Evolutionary conservation across 495 filamentous ascomycete species (phyloP).

Genomic region (Aspergillus nidulans): DNA sequence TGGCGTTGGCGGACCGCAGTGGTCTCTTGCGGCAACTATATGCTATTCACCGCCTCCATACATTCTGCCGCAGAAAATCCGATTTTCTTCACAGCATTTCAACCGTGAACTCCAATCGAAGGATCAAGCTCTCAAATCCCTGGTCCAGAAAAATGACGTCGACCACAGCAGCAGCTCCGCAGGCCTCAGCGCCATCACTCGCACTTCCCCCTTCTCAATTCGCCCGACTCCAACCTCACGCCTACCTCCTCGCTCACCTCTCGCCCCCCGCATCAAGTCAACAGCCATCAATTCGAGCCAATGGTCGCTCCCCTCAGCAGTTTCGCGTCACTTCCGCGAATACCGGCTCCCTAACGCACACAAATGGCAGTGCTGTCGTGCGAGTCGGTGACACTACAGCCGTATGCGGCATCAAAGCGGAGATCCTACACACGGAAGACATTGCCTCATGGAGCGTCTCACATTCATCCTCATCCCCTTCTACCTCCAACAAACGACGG

Average conservation of each 20-base stretch:
- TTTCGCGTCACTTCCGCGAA: slow-evolving; percentile 69
- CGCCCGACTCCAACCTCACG: slow-evolving; percentile 81
- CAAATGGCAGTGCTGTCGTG: slow-evolving; percentile 83
- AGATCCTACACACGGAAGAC: slow-evolving; percentile 68
- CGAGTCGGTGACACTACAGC: slow-evolving; percentile 84
- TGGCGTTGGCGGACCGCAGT: neutral
- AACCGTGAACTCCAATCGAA: neutral
- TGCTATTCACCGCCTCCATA: slow-evolving; percentile 15
- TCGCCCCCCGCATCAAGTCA: slow-evolving; percentile 51
- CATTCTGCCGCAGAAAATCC: slow-evolving; percentile 31
- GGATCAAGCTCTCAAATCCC: neutral
- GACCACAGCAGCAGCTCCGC: slow-evolving; percentile 19
- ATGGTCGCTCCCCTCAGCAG: slow-evolving; percentile 66
- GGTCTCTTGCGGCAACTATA: neutral
- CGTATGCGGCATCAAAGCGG: slow-evolving; percentile 84
- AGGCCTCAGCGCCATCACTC: slow-evolving; percentile 42
- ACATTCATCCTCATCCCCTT: slow-evolving; percentile 24
- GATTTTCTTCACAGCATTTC: slow-evolving; percentile 21
- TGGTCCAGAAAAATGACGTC: slow-evolving; percentile 19
- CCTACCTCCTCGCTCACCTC: slow-evolving; percentile 86
- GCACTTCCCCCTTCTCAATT: slow-evolving; percentile 78
- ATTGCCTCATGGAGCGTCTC: slow-evolving; percentile 60
- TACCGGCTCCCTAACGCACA: slow-evolving; percentile 75
- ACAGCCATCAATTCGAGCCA: slow-evolving; percentile 63
- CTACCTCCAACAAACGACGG: slow-evolving; percentile 28